Evolutionary conservation across 2,329 filamentous ascomycete genomes (phyloP).

Genomic region (Teratosphaeria epicoccoides): DNA sequence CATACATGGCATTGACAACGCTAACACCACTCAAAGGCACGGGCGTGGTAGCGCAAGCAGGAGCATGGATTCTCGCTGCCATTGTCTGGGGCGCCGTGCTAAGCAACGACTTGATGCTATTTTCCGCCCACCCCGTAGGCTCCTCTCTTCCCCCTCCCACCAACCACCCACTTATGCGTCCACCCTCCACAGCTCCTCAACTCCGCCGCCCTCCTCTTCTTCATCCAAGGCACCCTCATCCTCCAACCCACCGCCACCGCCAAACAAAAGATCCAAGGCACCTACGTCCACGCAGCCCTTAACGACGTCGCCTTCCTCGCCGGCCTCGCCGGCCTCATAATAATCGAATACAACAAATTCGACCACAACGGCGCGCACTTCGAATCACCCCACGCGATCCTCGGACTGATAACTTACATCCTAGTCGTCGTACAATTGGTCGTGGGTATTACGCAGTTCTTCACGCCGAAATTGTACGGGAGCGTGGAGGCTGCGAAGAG

Average conservation of each 20-base stretch:
- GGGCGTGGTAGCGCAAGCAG: constrained; percentile 67
- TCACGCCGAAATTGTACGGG: constrained; percentile 62
- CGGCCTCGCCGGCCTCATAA: constrained; percentile 53
- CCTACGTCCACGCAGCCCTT: constrained; percentile 56
- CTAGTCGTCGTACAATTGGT: constrained; percentile 61
- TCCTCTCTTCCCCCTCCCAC: constrained; percentile 9
- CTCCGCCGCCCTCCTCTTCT: constrained; percentile 56
- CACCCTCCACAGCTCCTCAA: constrained; percentile 25
- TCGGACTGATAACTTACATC: constrained; percentile 68
- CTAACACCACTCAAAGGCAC: constrained; percentile 49
- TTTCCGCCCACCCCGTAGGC: constrained; percentile 77
- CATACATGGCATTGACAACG: not conserved
- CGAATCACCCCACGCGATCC: constrained; percentile 66
- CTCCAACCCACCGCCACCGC: constrained; percentile 78
- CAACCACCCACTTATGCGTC: not conserved
- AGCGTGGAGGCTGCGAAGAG: constrained; percentile 68
- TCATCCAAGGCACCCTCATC: constrained; percentile 70
- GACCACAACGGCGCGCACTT: constrained; percentile 59
- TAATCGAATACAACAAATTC: constrained; percentile 80
- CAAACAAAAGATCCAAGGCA: constrained; percentile 57
- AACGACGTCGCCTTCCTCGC: constrained; percentile 54
- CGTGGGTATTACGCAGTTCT: constrained; percentile 77
- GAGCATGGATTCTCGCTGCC: constrained; percentile 61
- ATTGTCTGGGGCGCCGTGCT: constrained; percentile 73
- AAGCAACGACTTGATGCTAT: constrained; percentile 60